A percentile compares a stretch with the other conserved stretches of the same genome.
Conservation (phyloP, 768 basidiomycete genomes). For the Lactarius pseudohatsudake region DNA sequence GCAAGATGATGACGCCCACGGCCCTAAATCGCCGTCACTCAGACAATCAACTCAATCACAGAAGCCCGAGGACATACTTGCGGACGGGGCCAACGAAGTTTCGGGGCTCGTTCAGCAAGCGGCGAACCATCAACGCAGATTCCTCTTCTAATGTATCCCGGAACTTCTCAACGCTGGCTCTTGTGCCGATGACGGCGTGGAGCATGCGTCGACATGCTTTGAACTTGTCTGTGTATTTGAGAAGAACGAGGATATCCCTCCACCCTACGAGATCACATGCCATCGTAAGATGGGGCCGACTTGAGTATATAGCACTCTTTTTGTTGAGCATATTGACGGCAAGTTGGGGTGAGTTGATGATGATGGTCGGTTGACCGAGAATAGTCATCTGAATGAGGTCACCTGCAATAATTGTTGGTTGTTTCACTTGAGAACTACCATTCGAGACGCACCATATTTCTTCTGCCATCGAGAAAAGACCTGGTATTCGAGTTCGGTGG, state of each 20-base stretch:
- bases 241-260: conserved; percentile 28
- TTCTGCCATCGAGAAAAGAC: conserved; percentile 25
- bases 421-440: too few species aligned
- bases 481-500: conserved; percentile 23
- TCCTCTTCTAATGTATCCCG: conserved; percentile 27
- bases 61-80: conserved; percentile 20
- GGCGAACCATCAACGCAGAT: conserved; percentile 17
- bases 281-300: conserved; percentile 29
- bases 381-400: conserved; percentile 31
- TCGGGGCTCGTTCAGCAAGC: conserved; percentile 25
- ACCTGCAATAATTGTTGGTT: conserved; percentile 20
- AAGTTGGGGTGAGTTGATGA: conserved; percentile 31
- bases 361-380: conserved; percentile 31
- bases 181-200: conserved; percentile 26
- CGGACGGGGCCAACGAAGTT: conserved; percentile 27
- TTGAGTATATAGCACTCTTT: conserved; percentile 33
- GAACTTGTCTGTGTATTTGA: conserved; percentile 29
- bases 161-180: conserved; percentile 25
- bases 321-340: conserved; percentile 32
- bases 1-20: conserved; percentile 28
- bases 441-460: conserved; percentile 26
- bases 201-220: conserved; percentile 29
- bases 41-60: background rate
- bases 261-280: conserved; percentile 30
- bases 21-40: conserved; percentile 16